Base-by-base conservation (phyloP, 129 eudicot genomes). In the Flaveria bidentis region DNA sequence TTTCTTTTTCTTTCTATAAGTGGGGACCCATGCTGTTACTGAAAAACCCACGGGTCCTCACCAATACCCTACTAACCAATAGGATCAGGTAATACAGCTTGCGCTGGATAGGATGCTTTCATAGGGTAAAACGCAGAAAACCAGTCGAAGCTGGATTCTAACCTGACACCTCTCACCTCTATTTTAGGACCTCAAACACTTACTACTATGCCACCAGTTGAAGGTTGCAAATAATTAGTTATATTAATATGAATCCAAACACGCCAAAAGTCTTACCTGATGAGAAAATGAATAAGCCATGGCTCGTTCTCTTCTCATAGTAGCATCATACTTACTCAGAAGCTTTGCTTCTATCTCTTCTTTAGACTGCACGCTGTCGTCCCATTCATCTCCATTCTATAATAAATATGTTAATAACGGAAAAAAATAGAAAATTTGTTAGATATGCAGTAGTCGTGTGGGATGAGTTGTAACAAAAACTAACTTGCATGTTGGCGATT, bases 221-320 rank as follows among this genome's bases (percentile, higher is more conserved):
- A 47, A 0, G 5, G 52, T 47, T 13, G 13, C 53, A 3, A 16
- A 12, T 49, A 49, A 13, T 4, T 49, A 49, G 53, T 49, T 49
- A 13, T 49, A 49, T 49, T 14, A 2, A 49, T 2, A 3, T 15
- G 14, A 13, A 49, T 49, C 6, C 6, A 49, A 49, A 49, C 53
- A 57, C 2, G 3, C 3, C 22, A 1, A 14, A 62, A 62, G 20
- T 20, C 20, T 76, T 92, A 93, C 98, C 95, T 93, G 98, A 81
- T 93, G 98, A 76, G 98, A 85, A 80, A 79, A 93, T 50, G 98
- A 91, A 81, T 93, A 93, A 78, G 98, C 98, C 84, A 90, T 69
- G 26, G 98, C 92, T 66, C 91, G 82, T 86, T 93, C 98, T 74
- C 98, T 87, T 80, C 97, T 84, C 88, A 90, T 87, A 28, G 97